Evolutionary conservation across 305 asterid species (phyloP).

Genomic region (Rubia occidens): DNA sequence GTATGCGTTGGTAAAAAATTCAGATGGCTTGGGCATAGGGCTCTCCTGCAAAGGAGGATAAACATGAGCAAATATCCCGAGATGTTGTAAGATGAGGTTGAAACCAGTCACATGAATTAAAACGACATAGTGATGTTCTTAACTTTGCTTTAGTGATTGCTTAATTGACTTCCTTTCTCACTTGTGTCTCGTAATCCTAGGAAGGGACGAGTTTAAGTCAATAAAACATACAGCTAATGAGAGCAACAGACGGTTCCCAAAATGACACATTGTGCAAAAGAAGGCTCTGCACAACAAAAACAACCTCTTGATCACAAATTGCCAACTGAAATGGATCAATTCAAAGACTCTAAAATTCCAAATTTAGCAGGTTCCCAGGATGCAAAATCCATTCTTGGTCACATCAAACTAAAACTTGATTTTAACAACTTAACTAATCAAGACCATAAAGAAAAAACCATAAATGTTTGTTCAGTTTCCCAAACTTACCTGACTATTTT

Average conservation of each 20-base stretch:
- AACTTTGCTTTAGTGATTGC: slow-evolving; percentile 92
- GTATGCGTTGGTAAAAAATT: slow-evolving; percentile 73
- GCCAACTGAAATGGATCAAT: too few relatives aligned
- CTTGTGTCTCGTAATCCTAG: slow-evolving; percentile 80
- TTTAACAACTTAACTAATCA: too few relatives aligned
- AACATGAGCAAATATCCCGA: slow-evolving; percentile 10
- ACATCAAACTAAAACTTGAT: too few relatives aligned
- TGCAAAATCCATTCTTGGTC: too few relatives aligned
- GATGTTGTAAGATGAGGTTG: neutral
- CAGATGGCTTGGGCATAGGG: slow-evolving; percentile 79
- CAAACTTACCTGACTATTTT: slow-evolving; percentile 53
- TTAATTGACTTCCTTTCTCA: slow-evolving; percentile 72
- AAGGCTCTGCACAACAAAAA: neutral
- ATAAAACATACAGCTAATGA: slow-evolving; percentile 3
- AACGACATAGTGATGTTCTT: slow-evolving; percentile 10
- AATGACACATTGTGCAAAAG: too few relatives aligned
- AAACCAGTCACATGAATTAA: neutral
- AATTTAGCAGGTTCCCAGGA: too few relatives aligned
- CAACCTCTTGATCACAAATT: too few relatives aligned
- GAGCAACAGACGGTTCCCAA: neutral
- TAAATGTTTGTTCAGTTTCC: slow-evolving; percentile 52
- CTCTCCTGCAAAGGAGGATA: slow-evolving; percentile 55
- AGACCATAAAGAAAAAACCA: too few relatives aligned
- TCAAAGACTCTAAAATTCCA: too few relatives aligned
- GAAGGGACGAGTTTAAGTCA: slow-evolving; percentile 12